Base-by-base conservation (phyloP, 768 basidiomycete species). In the Russula ochroleuca region DNA sequence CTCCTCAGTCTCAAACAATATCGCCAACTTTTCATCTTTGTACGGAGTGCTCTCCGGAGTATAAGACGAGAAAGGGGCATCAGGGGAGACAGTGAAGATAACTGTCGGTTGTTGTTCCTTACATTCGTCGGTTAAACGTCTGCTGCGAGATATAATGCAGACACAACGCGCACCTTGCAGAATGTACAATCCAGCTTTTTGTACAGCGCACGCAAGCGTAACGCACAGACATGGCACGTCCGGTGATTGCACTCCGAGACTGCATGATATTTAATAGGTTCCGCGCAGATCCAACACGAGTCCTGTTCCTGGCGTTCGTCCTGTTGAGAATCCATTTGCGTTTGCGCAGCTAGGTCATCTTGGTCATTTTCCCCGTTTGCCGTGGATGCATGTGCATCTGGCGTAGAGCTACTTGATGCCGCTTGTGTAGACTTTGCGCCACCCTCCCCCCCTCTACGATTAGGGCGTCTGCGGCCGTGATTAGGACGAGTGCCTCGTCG, bases 111-210 rank as follows among this genome's bases (percentile, higher is more conserved):
- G 90, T 4, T 86, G 83, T 70, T 87, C 86, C 91, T 92, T 67
- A 51, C 19, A 28, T 23, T 35, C 37, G 33, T 66, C 23, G 52
- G 31, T 59, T 49, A 56, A 51, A n/a, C n/a, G 31, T 31, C n/a
- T 53, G 41, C 37, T 5, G 28, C 9, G 21, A 4, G 19, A 59
- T 1, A 11, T n/a, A 2, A 37, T 25, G 19, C 2, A 23, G 28
- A 57, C 3, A 23, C 25, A 4, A 19, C 21, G 74, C 81, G 13
- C 57, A 88, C 93, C 83, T 98, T 98, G 81, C 96, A 99, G 73
- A 97, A 97, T 0, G 96, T 92, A 72, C 96, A 98, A 15, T 94
- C 91, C 47, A 76, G 78, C 73, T 91, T 95, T 79, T 98, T 98
- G 80, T 97, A 99, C 52, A 98, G 77, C 4, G 93, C 93, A 43